Conservation (phyloP, 2,329 filamentous ascomycete species). For the Decorospora gaudefroyi region DNA sequence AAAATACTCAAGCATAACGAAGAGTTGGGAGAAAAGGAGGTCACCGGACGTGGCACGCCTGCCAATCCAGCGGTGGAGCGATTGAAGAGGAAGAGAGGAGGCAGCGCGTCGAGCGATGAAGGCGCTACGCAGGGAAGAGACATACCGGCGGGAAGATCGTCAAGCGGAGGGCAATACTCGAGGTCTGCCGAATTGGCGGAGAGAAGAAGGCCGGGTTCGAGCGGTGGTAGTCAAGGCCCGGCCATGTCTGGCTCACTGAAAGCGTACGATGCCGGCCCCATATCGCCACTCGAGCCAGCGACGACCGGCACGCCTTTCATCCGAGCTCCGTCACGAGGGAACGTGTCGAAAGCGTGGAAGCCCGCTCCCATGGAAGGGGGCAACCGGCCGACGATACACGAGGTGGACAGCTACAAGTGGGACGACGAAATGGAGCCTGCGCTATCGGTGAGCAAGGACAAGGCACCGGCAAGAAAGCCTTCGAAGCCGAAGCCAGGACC, state of each 20-base stretch:
- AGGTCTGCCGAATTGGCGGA: slow-evolving; percentile 36
- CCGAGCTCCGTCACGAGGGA: slow-evolving; percentile 53
- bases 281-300: slow-evolving; percentile 37
- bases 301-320: slow-evolving; percentile 59
- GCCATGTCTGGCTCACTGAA: slow-evolving; percentile 37
- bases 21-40: slow-evolving; percentile 45
- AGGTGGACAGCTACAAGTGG: slow-evolving; percentile 56
- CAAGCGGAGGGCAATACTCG: slow-evolving; percentile 35
- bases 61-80: slow-evolving; percentile 41
- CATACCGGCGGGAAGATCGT: slow-evolving; percentile 31
- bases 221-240: slow-evolving; percentile 26
- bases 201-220: slow-evolving; percentile 30
- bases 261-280: slow-evolving; percentile 36
- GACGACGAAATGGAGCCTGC: slow-evolving; percentile 50
- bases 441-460: slow-evolving; percentile 37
- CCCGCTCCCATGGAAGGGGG: slow-evolving; percentile 30
- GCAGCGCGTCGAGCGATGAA: slow-evolving; percentile 34
- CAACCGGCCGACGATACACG: slow-evolving; percentile 45
- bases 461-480: slow-evolving; percentile 26
- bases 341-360: slow-evolving; percentile 32
- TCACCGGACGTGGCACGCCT: slow-evolving; percentile 27
- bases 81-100: slow-evolving; percentile 44
- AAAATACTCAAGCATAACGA: slow-evolving; percentile 54
- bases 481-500: slow-evolving; percentile 42
- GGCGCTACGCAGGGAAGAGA: slow-evolving; percentile 32